These are phyloP conservation scores for Crucihimalaya himalaica DNA, from an alignment of 345 rosid genomes.

Conservation along the genomic window DNA sequence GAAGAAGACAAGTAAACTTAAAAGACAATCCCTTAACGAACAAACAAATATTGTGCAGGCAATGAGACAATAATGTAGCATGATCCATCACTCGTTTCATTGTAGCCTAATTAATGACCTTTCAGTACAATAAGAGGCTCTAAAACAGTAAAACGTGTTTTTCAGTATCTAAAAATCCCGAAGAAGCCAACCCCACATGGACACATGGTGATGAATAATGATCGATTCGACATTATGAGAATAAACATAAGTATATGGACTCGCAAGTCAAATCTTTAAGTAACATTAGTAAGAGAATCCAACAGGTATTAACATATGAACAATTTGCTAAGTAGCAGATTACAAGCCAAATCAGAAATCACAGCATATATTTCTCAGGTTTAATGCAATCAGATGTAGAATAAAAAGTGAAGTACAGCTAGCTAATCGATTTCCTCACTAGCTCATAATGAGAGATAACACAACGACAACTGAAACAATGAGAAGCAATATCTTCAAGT, in stretches of 20 bases:
- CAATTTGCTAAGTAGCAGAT: constrained; percentile 21
- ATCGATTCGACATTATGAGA: not conserved
- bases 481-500: constrained; percentile 62
- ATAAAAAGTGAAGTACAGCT: not conserved
- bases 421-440: constrained; percentile 34
- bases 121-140: constrained; percentile 8
- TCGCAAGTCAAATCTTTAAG: not conserved
- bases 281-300: not conserved
- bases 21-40: constrained; percentile 3
- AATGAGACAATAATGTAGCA: not conserved
- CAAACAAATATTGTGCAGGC: constrained; percentile 12
- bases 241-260: not conserved
- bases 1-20: constrained; percentile 13
- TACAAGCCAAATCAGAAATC: constrained; percentile 33
- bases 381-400: constrained; percentile 18
- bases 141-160: not conserved
- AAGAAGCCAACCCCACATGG: not conserved
- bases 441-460: constrained; percentile 62
- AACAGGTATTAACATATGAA: constrained; percentile 14
- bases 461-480: constrained; percentile 58
- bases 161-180: not conserved
- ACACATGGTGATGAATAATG: not conserved
- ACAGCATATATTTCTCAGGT: constrained; percentile 12
- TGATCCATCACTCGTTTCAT: not conserved
- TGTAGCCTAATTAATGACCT: not conserved